A percentile compares a stretch with the other conserved stretches of the same genome.
Conservation (phyloP, 257 asterid genomes). For the Plantago elongata region DNA sequence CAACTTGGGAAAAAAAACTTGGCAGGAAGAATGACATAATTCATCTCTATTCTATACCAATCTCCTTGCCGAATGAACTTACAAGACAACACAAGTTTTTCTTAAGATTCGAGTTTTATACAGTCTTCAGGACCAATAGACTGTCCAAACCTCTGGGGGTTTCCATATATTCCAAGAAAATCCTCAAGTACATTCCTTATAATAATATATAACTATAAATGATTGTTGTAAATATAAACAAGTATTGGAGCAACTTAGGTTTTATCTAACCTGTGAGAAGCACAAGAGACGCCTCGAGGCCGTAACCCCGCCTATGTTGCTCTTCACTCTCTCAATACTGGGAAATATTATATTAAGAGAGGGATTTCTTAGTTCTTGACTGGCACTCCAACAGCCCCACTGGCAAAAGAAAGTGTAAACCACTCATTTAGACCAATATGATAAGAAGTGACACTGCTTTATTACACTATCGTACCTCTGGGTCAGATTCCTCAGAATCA, state of each 20-base stretch:
- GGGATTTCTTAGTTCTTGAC: constrained; percentile 77
- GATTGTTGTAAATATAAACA: neutral
- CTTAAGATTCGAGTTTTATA: too few relatives aligned
- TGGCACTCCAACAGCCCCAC: constrained; percentile 98
- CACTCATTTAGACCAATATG: constrained; percentile 19
- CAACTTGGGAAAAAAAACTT: too few relatives aligned
- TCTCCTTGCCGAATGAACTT: too few relatives aligned
- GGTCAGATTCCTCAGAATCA: constrained; percentile 91
- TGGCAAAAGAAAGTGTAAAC: constrained; percentile 33
- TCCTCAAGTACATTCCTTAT: too few relatives aligned
- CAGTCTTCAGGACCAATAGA: too few relatives aligned
- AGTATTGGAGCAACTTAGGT: constrained; percentile 7
- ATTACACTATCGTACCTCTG: constrained; percentile 53
- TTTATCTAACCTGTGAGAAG: constrained; percentile 69
- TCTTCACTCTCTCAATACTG: constrained; percentile 76
- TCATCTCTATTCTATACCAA: too few relatives aligned
- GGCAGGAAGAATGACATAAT: too few relatives aligned
- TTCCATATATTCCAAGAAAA: too few relatives aligned
- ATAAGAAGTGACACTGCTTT: constrained; percentile 9
- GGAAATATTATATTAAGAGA: constrained; percentile 69
- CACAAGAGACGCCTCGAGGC: constrained; percentile 67
- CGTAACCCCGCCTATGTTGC: constrained; percentile 50
- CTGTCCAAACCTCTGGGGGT: too few relatives aligned
- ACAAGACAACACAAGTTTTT: too few relatives aligned
- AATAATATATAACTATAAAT: neutral